Evolutionary conservation across 176 grass and related monocot genomes (phyloP).

Genomic region (Areca catechu): DNA sequence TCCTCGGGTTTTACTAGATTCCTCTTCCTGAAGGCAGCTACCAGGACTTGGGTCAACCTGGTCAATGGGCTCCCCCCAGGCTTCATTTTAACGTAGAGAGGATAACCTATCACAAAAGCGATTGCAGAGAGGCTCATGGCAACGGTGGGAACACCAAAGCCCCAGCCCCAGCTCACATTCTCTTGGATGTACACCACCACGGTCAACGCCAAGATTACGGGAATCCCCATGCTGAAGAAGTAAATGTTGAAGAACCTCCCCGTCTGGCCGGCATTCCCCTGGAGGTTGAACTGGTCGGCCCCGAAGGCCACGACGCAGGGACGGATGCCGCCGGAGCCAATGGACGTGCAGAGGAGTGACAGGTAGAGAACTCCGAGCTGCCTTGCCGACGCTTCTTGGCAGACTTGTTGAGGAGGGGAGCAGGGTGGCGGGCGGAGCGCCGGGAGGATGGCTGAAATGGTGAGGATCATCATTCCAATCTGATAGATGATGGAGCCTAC

Average conservation of each 20-base stretch:
- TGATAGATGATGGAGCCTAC: constrained; percentile 69
- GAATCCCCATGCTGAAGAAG: constrained; percentile 45
- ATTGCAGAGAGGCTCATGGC: constrained; percentile 43
- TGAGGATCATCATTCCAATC: constrained; percentile 74
- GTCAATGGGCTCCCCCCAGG: constrained; percentile 53
- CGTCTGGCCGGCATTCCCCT: constrained; percentile 3
- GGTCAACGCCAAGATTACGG: constrained; percentile 40
- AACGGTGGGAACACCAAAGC: constrained; percentile 47
- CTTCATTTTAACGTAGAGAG: constrained; percentile 43
- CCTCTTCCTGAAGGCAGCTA: constrained; percentile 51
- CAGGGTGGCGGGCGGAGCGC: constrained; percentile 43
- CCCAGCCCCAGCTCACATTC: constrained; percentile 64
- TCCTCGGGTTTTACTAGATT: constrained; percentile 27
- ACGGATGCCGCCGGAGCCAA: constrained; percentile 62
- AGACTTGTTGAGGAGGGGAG: constrained; percentile 24
- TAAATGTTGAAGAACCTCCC: constrained; percentile 68
- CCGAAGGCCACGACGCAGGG: constrained; percentile 70
- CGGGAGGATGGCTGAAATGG: constrained; percentile 46
- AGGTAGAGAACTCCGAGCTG: constrained; percentile 54
- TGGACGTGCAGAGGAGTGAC: constrained; percentile 52
- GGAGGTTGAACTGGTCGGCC: constrained; percentile 61
- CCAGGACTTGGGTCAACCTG: constrained; percentile 36
- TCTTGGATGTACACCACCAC: constrained; percentile 55
- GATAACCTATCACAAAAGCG: constrained; percentile 46
- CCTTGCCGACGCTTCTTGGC: constrained; percentile 34